These are phyloP conservation scores for Corymbia calophylla DNA, from an alignment of 441 rosid species.

Conservation along the genomic window DNA sequence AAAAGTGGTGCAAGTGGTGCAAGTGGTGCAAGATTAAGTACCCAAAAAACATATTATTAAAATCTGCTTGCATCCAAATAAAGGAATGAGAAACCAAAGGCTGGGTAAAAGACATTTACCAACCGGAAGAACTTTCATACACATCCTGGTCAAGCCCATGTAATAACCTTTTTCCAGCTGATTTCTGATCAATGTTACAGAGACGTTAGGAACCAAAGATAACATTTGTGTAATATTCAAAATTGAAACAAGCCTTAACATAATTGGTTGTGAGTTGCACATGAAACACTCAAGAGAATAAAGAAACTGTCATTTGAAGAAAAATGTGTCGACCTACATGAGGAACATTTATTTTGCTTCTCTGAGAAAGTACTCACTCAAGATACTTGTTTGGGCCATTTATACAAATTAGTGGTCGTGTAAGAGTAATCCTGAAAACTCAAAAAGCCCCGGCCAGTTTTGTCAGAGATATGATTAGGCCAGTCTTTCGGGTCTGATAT, in stretches of 20 bases:
- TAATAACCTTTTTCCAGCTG: slow-evolving; percentile 24
- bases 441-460: neutral
- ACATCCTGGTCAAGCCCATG: slow-evolving; percentile 54
- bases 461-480: neutral
- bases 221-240: neutral
- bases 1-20: neutral
- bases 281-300: neutral
- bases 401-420: neutral
- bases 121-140: slow-evolving; percentile 50
- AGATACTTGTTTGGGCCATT: neutral
- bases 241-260: neutral
- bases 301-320: neutral
- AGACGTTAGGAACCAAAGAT: neutral
- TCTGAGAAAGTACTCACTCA: neutral
- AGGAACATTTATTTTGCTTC: neutral
- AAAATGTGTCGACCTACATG: neutral
- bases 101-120: slow-evolving; percentile 8
- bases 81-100: neutral
- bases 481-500: neutral
- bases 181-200: slow-evolving; percentile 27
- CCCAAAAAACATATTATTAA: neutral
- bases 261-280: neutral
- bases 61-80: neutral
- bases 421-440: neutral
- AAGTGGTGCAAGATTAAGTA: neutral